These are phyloP conservation scores for Coemansia pectinata DNA, from an alignment of 192 early-diverging fungal genomes.

Conservation along the genomic window DNA sequence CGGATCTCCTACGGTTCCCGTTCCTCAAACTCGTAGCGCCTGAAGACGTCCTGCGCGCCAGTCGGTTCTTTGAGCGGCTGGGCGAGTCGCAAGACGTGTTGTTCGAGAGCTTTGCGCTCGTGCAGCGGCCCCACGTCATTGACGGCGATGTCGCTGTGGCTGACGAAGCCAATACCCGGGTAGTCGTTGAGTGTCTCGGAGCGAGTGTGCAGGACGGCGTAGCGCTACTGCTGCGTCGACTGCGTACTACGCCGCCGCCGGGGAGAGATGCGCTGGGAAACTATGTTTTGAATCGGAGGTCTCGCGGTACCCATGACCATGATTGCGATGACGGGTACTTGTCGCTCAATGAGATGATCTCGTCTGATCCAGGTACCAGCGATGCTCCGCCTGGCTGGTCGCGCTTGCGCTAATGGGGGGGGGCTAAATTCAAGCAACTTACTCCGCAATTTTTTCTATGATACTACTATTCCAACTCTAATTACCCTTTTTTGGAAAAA, in stretches of 20 bases:
- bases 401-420: constrained; percentile 9
- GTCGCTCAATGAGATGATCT: constrained; percentile 40
- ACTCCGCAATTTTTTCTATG: background rate
- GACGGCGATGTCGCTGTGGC: constrained; percentile 37
- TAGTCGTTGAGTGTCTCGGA: constrained; percentile 43
- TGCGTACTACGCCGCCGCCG: constrained; percentile 21
- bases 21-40: constrained; percentile 49
- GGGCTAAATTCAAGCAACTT: background rate
- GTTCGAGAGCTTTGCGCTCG: constrained; percentile 40
- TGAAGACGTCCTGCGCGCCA: constrained; percentile 40
- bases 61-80: constrained; percentile 40
- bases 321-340: constrained; percentile 40
- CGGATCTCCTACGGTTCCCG: constrained; percentile 39
- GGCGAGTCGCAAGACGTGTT: constrained; percentile 28
- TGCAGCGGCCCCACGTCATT: constrained; percentile 39
- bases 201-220: constrained; percentile 50
- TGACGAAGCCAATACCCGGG: constrained; percentile 32
- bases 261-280: constrained; percentile 29
- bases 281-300: constrained; percentile 11
- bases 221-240: constrained; percentile 33
- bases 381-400: constrained; percentile 30
- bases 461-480: background rate
- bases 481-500: background rate
- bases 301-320: constrained; percentile 13
- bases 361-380: constrained; percentile 34